These are phyloP conservation scores for Talaromyces marneffei DNA, from an alignment of 2,329 filamentous ascomycete genomes.

Conservation along the genomic window DNA sequence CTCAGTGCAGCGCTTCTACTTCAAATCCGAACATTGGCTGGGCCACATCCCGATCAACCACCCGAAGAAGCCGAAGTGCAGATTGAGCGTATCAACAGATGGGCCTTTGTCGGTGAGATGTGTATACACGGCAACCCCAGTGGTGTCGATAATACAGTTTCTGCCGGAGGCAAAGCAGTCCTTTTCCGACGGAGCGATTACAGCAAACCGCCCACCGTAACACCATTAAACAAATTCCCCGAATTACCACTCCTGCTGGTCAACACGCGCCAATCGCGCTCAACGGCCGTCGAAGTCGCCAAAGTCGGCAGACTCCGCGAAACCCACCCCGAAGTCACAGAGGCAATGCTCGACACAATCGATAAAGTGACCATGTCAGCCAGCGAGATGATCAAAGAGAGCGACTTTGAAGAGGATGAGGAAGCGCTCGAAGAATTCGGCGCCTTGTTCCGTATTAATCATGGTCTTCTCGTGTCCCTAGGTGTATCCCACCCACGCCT, in stretches of 20 bases:
- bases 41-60: conserved; percentile 88
- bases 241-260: conserved; percentile 85
- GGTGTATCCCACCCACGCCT: conserved; percentile 92
- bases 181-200: conserved; percentile 80
- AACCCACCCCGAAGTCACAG: conserved; percentile 69
- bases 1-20: conserved; percentile 75
- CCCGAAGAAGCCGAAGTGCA: conserved; percentile 80
- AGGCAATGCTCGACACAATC: conserved; percentile 77
- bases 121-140: conserved; percentile 96
- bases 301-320: conserved; percentile 73
- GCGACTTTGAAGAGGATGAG: conserved; percentile 62
- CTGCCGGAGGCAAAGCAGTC: conserved; percentile 88
- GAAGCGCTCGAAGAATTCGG: conserved; percentile 68
- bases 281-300: conserved; percentile 75
- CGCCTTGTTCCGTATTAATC: conserved; percentile 87
- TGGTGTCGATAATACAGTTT: conserved; percentile 93
- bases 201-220: conserved; percentile 67
- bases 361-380: conserved; percentile 58
- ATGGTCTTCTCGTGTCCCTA: conserved; percentile 81
- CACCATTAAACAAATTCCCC: conserved; percentile 77
- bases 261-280: conserved; percentile 81
- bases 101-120: conserved; percentile 96
- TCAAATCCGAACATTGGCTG: conserved; percentile 80
- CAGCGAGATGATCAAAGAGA: conserved; percentile 50
- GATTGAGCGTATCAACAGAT: conserved; percentile 91